Base-by-base conservation (phyloP, 306 rosid genomes). In the Ormosia semicastrata region DNA sequence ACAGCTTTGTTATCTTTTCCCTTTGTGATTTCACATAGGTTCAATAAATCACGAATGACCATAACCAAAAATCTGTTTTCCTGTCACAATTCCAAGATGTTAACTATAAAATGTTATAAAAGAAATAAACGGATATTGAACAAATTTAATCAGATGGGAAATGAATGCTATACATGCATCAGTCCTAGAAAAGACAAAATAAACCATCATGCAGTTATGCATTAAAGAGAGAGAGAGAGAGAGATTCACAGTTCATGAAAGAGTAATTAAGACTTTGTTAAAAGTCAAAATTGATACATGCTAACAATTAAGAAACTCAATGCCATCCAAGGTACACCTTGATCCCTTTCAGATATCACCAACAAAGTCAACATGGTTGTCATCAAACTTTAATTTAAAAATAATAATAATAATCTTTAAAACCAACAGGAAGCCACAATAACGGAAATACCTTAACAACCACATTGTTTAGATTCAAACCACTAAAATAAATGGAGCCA, bases 1-100 rank as follows among this genome's bases (percentile, higher is more conserved):
- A 96, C 99, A 70, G 98, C 98, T 90, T 93, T 93, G 88, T 96
- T 96, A 79, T 96, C 99, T 86, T 96, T 96, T 73, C 99, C 99
- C 82, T 93, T 96, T 4, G 95, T 93, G 85, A 96, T 92, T 87
- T 96, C 98, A 80, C 99, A 96, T 44, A 93, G 86, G 83, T 96
- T 96, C 76, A 96, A 84, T 39, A 96, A 91, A 88, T 96, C 97
- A 10, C 99, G 98, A 80, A 96, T 96, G 84, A 93, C 99, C 99
- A 96, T 93, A 76, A 96, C 99, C 94, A 96, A 96, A 88, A 93
- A 96, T 69, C 98, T 91, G 88, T 92, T 96, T 88, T 96, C 99
- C 99, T 96, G 96, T 64, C 79, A 78, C 50, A 78, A 34, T 71
- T 50, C 11, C 54, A 81, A 76, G 79, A 80, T 76, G 18, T 34